These are phyloP conservation scores for Russula lepida DNA, from an alignment of 768 basidiomycete species.

Conservation along the genomic window DNA sequence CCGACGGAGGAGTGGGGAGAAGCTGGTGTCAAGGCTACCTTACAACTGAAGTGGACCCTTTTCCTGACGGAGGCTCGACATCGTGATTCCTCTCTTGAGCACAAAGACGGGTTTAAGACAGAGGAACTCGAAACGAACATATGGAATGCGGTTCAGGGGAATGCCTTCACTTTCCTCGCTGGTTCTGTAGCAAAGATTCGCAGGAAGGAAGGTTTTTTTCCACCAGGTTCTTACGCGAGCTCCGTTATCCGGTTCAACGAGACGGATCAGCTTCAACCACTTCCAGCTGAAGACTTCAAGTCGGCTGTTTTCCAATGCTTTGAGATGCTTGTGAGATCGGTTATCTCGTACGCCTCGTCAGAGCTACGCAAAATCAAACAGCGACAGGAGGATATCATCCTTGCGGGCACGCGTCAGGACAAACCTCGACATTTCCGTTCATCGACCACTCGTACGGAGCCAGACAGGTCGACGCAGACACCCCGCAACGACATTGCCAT, in stretches of 20 bases:
- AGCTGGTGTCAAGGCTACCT: conserved; percentile 55
- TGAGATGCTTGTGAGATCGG: conserved; percentile 61
- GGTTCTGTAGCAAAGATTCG: conserved; percentile 50
- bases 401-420: conserved; percentile 59
- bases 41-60: conserved; percentile 83
- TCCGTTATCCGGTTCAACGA: conserved; percentile 26
- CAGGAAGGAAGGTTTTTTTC: conserved; percentile 31
- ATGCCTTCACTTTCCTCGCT: conserved; percentile 67
- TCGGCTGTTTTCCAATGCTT: conserved; percentile 50
- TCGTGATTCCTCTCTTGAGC: conserved; percentile 55
- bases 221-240: conserved; percentile 25
- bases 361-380: conserved; percentile 83
- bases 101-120: conserved; percentile 56
- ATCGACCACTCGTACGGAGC: conserved; percentile 24
- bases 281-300: conserved; percentile 43
- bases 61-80: conserved; percentile 73
- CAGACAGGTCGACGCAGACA: conserved; percentile 31
- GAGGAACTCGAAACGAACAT: conserved; percentile 77
- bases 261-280: conserved; percentile 32
- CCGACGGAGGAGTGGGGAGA: conserved; percentile 57
- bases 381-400: conserved; percentile 74
- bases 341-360: conserved; percentile 70
- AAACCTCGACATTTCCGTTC: conserved; percentile 46
- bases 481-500: conserved; percentile 81
- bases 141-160: conserved; percentile 76